Conservation (phyloP, 179 eudicot species). For the Drosera spatulata region DNA sequence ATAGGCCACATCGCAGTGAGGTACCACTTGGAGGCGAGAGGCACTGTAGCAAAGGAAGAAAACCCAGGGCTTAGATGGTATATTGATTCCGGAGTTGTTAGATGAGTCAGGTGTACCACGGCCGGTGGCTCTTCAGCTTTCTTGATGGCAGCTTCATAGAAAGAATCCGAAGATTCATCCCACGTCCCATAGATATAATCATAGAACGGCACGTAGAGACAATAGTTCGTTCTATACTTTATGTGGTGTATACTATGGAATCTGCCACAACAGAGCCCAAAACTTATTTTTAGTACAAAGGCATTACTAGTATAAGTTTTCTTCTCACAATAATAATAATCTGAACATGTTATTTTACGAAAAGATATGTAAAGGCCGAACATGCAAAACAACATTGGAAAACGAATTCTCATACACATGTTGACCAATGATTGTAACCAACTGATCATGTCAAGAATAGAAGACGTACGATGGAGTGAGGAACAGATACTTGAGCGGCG, state of each 20-base stretch:
- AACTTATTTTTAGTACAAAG: no score
- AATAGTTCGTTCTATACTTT: constrained; percentile 65
- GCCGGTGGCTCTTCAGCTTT: constrained; percentile 36
- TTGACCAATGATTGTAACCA: no score
- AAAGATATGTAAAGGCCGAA: background rate
- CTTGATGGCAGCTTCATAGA: constrained; percentile 34
- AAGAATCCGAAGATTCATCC: constrained; percentile 2
- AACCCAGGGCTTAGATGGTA: constrained; percentile 28
- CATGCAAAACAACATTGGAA: background rate
- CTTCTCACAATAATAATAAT: no score
- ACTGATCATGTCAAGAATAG: no score
- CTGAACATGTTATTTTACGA: no score
- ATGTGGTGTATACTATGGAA: constrained; percentile 79
- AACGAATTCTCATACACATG: background rate
- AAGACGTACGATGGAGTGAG: no score
- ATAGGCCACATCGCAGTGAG: constrained; percentile 63
- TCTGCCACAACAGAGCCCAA: constrained; percentile 14
- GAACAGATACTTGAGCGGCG: no score
- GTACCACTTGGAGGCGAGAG: constrained; percentile 50
- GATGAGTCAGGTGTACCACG: constrained; percentile 63
- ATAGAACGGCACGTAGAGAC: constrained; percentile 79
- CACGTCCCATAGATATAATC: constrained; percentile 16
- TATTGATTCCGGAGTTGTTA: constrained; percentile 55
- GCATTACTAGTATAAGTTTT: no score
- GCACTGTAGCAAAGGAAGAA: constrained; percentile 54